Percentiles rank a stretch among this genome's conserved stretches.
phyloP scores from a whole-genome alignment of 257 asterid genomes.

The Solanum pinnatisectum region DNA sequence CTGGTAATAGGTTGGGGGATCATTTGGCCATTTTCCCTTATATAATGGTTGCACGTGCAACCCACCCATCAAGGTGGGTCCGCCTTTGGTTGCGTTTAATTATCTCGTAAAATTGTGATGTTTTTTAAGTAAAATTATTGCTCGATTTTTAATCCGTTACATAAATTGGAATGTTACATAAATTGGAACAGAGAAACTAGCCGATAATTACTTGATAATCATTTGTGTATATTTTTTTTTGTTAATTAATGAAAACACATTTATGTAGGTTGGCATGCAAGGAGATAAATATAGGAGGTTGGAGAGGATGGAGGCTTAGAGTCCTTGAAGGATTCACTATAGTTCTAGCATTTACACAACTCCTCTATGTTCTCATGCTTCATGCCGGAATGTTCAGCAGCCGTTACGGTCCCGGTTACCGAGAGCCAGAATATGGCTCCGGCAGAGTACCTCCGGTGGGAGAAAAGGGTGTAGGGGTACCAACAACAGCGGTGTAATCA shows the following conservation, averaged over 20 bases:
- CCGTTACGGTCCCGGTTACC: constrained; percentile 49
- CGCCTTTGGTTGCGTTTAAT: too few relatives aligned
- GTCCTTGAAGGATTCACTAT: constrained; percentile 70
- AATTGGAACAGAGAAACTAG: background rate
- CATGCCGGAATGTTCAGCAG: constrained; percentile 81
- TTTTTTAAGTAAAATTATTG: too few relatives aligned
- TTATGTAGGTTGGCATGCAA: constrained; percentile 70
- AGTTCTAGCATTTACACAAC: constrained; percentile 47
- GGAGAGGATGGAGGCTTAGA: constrained; percentile 87
- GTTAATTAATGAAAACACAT: background rate
- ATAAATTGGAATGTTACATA: background rate
- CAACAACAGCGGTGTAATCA: background rate
- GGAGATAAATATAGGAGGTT: constrained; percentile 63
- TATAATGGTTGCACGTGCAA: too few relatives aligned
- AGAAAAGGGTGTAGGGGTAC: background rate
- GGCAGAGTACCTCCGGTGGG: constrained; percentile 17
- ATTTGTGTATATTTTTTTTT: background rate
- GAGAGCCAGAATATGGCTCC: constrained; percentile 29
- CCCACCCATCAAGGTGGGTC: too few relatives aligned
- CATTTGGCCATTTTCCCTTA: too few relatives aligned
- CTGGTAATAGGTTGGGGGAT: too few relatives aligned
- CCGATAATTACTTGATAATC: background rate
- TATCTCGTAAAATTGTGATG: too few relatives aligned
- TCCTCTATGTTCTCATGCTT: constrained; percentile 51
- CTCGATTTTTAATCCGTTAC: background rate